A percentile compares a stretch with the other conserved stretches of the same genome.
Conservation (phyloP, 768 basidiomycete genomes). For the Tephrocybe sp. region DNA sequence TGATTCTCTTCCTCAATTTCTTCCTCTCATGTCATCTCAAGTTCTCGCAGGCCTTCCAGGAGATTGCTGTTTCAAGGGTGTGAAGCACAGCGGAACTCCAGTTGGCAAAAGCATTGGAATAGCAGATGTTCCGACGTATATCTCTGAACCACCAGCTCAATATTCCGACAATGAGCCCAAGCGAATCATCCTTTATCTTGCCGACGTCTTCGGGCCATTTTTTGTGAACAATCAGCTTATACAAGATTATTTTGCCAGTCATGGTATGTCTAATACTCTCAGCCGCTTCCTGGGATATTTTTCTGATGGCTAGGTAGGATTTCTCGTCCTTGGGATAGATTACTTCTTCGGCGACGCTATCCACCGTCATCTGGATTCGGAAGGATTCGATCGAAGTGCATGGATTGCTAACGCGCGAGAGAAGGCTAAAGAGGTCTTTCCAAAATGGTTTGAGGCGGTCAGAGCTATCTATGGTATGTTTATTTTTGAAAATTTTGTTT, state of each 20-base stretch:
- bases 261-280: constrained; percentile 35
- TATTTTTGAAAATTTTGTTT: not conserved
- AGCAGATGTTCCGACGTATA: constrained; percentile 49
- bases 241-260: constrained; percentile 62
- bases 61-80: constrained; percentile 51
- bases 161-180: constrained; percentile 20
- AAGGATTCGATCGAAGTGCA: constrained; percentile 32
- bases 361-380: constrained; percentile 34
- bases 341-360: constrained; percentile 64
- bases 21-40: constrained; percentile 17
- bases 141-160: constrained; percentile 34
- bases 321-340: constrained; percentile 55
- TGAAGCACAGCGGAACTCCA: constrained; percentile 51
- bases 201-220: constrained; percentile 61
- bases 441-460: constrained; percentile 52
- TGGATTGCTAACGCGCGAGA: constrained; percentile 40
- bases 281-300: not conserved
- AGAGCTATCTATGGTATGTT: constrained; percentile 44
- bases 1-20: not conserved
- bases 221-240: constrained; percentile 56
- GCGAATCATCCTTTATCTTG: constrained; percentile 54
- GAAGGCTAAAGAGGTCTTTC: constrained; percentile 37
- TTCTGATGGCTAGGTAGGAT: constrained; percentile 35
- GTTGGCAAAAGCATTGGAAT: constrained; percentile 38
- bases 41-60: constrained; percentile 43